phyloP scores from a whole-genome alignment of 1,139 yeast genomes.

The Nadsonia commutata region DNA sequence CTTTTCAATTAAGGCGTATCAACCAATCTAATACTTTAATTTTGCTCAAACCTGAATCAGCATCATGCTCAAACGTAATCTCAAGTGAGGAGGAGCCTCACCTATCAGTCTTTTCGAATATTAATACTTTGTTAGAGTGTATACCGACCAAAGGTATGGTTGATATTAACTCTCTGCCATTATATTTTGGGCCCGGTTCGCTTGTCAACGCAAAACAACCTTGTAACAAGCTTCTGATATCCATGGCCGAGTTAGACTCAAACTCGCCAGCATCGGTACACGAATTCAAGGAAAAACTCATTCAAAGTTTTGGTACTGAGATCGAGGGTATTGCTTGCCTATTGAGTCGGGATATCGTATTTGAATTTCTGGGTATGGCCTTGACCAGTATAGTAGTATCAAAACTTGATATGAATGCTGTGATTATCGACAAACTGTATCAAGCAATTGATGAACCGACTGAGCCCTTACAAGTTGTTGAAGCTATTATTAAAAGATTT shows the following conservation, averaged over 20 bases:
- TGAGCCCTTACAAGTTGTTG: slow-evolving; percentile 26
- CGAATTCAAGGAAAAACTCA: slow-evolving; percentile 44
- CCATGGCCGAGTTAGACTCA: slow-evolving; percentile 29
- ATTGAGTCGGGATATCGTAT: slow-evolving; percentile 25
- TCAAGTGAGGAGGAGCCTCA: slow-evolving; percentile 17
- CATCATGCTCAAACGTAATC: slow-evolving; percentile 11
- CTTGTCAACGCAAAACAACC: slow-evolving; percentile 4
- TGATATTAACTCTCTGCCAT: slow-evolving; percentile 32
- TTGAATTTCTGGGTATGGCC: slow-evolving; percentile 29
- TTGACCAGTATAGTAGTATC: slow-evolving; percentile 38
- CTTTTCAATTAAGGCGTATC: slow-evolving; percentile 60
- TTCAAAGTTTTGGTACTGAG: slow-evolving; percentile 40
- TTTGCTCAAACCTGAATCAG: slow-evolving; percentile 28
- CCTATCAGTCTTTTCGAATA: slow-evolving; percentile 28
- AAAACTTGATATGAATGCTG: slow-evolving; percentile 21
- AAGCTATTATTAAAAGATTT: slow-evolving; percentile 36
- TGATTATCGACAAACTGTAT: slow-evolving; percentile 17
- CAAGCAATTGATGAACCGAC: slow-evolving; percentile 16
- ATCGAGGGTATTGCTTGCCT: slow-evolving; percentile 28
- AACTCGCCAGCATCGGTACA: slow-evolving; percentile 40
- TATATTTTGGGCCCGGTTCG: slow-evolving; percentile 28
- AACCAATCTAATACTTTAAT: slow-evolving; percentile 77
- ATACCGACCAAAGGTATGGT: slow-evolving; percentile 17
- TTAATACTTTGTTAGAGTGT: slow-evolving; percentile 29
- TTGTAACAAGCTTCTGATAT: slow-evolving; percentile 6